Percentiles rank a stretch among this genome's conserved stretches.
Evolutionary conservation across 306 rosid species (phyloP).

Genomic region (apple (Malus domestica)): DNA sequence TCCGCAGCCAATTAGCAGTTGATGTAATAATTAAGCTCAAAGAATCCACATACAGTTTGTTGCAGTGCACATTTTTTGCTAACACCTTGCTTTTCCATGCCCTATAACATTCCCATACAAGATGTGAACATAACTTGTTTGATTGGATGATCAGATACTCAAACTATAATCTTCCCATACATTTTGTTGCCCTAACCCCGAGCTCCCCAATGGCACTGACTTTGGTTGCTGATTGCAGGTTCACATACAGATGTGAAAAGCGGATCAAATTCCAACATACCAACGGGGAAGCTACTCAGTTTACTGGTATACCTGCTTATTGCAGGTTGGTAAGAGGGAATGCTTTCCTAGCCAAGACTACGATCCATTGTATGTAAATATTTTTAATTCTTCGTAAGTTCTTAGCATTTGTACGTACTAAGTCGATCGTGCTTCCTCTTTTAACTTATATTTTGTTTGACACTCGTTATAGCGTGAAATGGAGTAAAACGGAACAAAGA

Average conservation of each 20-base stretch:
- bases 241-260: background rate
- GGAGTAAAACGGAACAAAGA: too few relatives aligned
- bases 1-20: background rate
- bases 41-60: background rate
- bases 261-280: background rate
- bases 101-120: too few relatives aligned
- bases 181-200: background rate
- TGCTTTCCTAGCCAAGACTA: background rate
- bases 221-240: slow-evolving; percentile 1
- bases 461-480: too few relatives aligned
- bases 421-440: background rate
- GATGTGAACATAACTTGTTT: too few relatives aligned
- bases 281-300: background rate
- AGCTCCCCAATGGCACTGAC: background rate
- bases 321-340: background rate
- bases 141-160: too few relatives aligned
- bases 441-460: background rate
- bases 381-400: background rate
- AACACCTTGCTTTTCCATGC: too few relatives aligned
- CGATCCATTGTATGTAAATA: background rate
- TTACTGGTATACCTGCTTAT: background rate
- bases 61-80: too few relatives aligned
- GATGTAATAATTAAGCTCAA: background rate
- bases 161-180: background rate
- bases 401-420: background rate